Base-by-base conservation (phyloP, 2,329 filamentous ascomycete species). In the Xylariaceae sp. region DNA sequence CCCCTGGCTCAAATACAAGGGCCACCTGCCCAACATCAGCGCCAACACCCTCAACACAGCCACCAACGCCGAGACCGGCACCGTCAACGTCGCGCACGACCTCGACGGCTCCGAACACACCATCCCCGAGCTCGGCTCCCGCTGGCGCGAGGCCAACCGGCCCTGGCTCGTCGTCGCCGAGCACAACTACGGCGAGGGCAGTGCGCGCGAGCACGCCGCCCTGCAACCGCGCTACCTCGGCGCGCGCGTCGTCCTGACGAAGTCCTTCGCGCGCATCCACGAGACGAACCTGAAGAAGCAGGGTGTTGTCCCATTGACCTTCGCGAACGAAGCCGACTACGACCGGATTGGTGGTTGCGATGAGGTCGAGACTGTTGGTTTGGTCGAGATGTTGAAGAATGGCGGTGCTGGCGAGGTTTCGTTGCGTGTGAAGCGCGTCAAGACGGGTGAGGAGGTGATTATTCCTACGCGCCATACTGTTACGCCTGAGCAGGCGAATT, bases 1-100 rank as follows among this genome's bases (percentile, higher is more conserved):
- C 4, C 93, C 93, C 13, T 97, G 93, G 93, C 85, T 99, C 67
- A 97, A 97, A 78, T 99, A 97, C 85, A 97, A 97, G 82, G 94
- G 94, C 64, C 94, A 99, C 76, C 85, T 99, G 64, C 91, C 94
- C 74, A 99, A 99, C 80, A 99, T 99, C 75, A 89, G 88, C 68
- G 91, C 91, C 72, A 99, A 99, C 83, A 99, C 94, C 2, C 85
- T 99, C 66, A 97, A 97, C 77, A 94, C 92, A 56, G 94, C 94
- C 61, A 82, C 92, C 72, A 97, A 97, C 75, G 92, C 89, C 49
- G 90, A 90, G 63, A 99, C 93, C 0, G 89, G 88, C 67, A 92
- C 96, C 75, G 92, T 94, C 65, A 97, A 97, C 75, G 87, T 84
- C 17, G 94, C 93, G 4, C 94, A 96, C 77, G 94, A 99, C 74